Base-by-base conservation (phyloP, 176 grass and related monocot species). In the Aegilops longissima region DNA sequence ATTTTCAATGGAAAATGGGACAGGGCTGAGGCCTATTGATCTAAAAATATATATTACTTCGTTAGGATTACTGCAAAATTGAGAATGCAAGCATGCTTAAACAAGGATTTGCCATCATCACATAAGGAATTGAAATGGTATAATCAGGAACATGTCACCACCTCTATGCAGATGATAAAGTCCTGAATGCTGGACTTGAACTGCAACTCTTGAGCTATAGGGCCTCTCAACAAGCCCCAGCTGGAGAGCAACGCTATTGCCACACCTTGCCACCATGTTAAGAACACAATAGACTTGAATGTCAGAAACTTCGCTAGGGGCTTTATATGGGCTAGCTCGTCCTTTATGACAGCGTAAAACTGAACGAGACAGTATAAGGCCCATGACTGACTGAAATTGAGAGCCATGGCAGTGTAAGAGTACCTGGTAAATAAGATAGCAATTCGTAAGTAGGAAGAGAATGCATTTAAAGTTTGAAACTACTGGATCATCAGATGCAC, bases 131-230 rank as follows among this genome's bases (percentile, higher is more conserved):
- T 21, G 30, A 39, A 78, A 75, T 12, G 30, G 30, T 40, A 74
- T 65, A 52, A 86, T 51, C 42, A 78, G 62, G 78, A 87, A 78
- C 71, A 12, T 30, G 82, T 16, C 38, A 51, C 12, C 47, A 95
- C 93, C 96, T 98, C 96, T 92, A 95, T 96, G 89, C 93, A 98
- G 86, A 98, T 98, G 86, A 98, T 94, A 61, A 98, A 95, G 68
- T 98, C 93, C 52, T 98, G 91, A 77, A 98, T 95, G 88, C 93
- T 98, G 56, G 96, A 98, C 80, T 98, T 98, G 66, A 92, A 91
- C 58, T 95, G 90, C 78, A 98, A 92, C 31, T 89, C 94, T 88
- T 98, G 88, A 66, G 93, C 92, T 47, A 95, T 90, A 29, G 93
- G 90, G 38, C 96, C 92, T 82, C 86, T 92, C 40, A 98, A 47